phyloP scores from a whole-genome alignment of 148 eudicot genomes.

The Mesembryanthemum crystallinum region DNA sequence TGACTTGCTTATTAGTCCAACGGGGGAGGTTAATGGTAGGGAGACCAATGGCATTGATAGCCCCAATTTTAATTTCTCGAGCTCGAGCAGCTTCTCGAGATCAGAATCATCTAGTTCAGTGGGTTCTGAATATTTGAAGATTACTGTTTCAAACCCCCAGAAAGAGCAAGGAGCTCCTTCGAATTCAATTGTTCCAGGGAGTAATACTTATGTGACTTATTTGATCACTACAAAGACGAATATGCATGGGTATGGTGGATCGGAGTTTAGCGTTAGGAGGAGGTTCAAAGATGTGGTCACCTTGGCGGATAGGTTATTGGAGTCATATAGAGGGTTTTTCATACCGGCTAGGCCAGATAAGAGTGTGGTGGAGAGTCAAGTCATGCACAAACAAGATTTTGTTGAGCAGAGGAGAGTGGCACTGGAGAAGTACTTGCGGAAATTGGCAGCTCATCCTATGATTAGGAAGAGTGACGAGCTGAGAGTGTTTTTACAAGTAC shows the following conservation, averaged over 20 bases:
- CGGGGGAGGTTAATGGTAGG: slow-evolving; percentile 27
- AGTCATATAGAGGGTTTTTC: slow-evolving; percentile 71
- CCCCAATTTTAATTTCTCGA: slow-evolving; percentile 14
- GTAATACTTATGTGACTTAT: slow-evolving; percentile 61
- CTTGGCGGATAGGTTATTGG: slow-evolving; percentile 69
- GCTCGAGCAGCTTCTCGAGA: slow-evolving; percentile 14
- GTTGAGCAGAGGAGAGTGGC: slow-evolving; percentile 80
- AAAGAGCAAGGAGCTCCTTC: slow-evolving; percentile 61
- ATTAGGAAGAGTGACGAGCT: slow-evolving; percentile 78
- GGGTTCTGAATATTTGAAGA: slow-evolving; percentile 46
- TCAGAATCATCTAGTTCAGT: slow-evolving; percentile 28
- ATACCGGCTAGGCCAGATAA: slow-evolving; percentile 86
- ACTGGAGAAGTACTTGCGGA: slow-evolving; percentile 73
- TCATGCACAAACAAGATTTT: slow-evolving; percentile 95
- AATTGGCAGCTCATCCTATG: slow-evolving; percentile 67
- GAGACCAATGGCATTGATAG: slow-evolving; percentile 36
- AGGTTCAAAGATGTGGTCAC: slow-evolving; percentile 84
- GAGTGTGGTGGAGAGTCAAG: slow-evolving; percentile 83
- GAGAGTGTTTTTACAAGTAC: slow-evolving; percentile 78
- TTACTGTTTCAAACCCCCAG: slow-evolving; percentile 67
- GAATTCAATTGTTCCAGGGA: slow-evolving; percentile 76
- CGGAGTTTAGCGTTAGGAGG: slow-evolving; percentile 64
- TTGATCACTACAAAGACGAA: slow-evolving; percentile 66
- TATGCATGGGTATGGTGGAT: slow-evolving; percentile 49
- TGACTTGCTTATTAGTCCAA: slow-evolving; percentile 40